Base-by-base conservation (phyloP, 495 filamentous ascomycete genomes). In the Lasiosphaeriaceae sp. region DNA sequence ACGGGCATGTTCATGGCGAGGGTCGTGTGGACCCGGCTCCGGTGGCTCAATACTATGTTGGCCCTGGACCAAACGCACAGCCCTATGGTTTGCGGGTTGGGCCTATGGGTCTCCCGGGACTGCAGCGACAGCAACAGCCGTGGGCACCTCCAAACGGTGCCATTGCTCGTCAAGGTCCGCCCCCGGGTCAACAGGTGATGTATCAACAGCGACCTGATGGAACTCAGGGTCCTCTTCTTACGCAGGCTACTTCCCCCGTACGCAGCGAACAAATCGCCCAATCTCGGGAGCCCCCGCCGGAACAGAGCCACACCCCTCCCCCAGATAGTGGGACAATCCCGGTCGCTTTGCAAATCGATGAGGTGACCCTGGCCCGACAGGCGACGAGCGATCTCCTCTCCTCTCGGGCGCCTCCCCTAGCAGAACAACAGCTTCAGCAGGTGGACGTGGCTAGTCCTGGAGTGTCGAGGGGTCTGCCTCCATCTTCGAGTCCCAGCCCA, bases 1-100 rank as follows among this genome's bases (percentile, higher is more conserved):
- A 80, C 56, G 60, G 68, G 2, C 67, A 74, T 43, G 77, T 79
- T 19, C 75, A 74, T 51, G 71, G 68, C 19, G 76, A 80, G 46
- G 77, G 75, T 3, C 59, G 65, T 19, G 37, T 71, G 2, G 71
- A 65, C 14, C 61, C 65, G 11, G 71, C 72, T 3, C 72, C 65
- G 19, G n/a, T n/a, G n/a, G 67, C 70, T 16, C 69, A 69, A 6
- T 73, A 74, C 52, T 69, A 67, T 19, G 60, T 72, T 24, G 71
- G 71, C 12, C 9, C 34, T 19, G 48, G 47, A n/a, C 47, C 52
- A 2, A 31, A 37, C 48, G 23, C 21, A 11, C 52, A 39, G 26
- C 8, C 29, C 11, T 31, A 52, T 41, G 57, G 60, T 1, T 52
- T 54, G 23, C 49, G 59, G 41, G 56, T 11, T 17, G 19, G 12